phyloP scores from a whole-genome alignment of 345 rosid species.

The Balakata baccata region DNA sequence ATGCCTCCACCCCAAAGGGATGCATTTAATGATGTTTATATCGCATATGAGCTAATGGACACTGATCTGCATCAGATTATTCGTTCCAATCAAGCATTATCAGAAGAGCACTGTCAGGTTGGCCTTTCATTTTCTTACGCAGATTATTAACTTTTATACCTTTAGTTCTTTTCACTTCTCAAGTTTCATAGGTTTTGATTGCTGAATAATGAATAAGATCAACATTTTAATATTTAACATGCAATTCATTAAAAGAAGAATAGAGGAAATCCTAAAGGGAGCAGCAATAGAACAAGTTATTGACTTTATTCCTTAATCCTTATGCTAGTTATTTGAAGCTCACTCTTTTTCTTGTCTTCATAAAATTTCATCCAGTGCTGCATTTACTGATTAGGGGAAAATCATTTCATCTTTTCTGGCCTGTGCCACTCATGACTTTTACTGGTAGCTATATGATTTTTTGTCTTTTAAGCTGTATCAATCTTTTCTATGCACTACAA shows the following conservation, averaged over 20 bases:
- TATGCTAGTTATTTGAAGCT: not conserved
- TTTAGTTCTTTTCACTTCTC: not conserved
- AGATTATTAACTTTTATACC: not conserved
- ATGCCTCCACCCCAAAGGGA: constrained; percentile 73
- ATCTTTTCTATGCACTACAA: not conserved
- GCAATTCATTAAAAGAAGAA: not conserved
- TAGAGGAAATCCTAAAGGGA: not conserved
- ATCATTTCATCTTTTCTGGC: not conserved
- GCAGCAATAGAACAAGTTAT: not conserved
- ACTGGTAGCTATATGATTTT: not conserved
- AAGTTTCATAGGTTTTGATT: not conserved
- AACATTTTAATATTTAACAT: not conserved
- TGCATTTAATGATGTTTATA: constrained; percentile 73
- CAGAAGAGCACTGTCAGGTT: constrained; percentile 77
- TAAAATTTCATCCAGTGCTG: not conserved
- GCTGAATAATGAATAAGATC: not conserved
- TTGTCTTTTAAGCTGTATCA: not conserved
- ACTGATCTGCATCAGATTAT: constrained; percentile 61
- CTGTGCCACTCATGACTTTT: not conserved
- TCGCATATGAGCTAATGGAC: constrained; percentile 82
- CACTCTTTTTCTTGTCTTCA: not conserved
- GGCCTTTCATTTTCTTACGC: constrained; percentile 2
- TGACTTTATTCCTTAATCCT: not conserved
- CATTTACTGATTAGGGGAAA: not conserved
- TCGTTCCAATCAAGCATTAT: constrained; percentile 55